These are phyloP conservation scores for Hericium rajendrae DNA, from an alignment of 768 basidiomycete species.

Conservation along the genomic window DNA sequence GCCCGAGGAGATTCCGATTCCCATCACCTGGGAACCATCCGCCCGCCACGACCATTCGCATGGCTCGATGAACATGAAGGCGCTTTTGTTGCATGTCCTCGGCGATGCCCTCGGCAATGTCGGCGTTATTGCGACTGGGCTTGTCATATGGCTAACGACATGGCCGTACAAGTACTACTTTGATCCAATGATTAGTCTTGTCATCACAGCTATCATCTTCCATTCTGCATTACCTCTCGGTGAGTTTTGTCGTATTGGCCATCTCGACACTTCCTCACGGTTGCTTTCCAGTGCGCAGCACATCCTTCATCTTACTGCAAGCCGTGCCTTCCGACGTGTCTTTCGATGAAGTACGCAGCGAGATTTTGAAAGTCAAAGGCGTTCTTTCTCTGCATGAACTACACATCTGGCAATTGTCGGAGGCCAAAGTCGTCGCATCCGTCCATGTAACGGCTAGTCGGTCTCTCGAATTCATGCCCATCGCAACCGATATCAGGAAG, in stretches of 20 bases:
- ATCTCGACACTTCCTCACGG: constrained; percentile 6
- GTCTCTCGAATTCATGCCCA: constrained; percentile 83
- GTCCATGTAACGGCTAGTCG: constrained; percentile 87
- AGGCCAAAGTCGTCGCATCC: constrained; percentile 88
- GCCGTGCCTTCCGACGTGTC: constrained; percentile 87
- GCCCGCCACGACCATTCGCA: constrained; percentile 32
- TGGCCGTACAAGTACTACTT: constrained; percentile 86
- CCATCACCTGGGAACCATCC: constrained; percentile 10
- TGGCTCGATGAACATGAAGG: constrained; percentile 98
- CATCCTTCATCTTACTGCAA: constrained; percentile 91
- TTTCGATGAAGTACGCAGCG: constrained; percentile 76
- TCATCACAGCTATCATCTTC: constrained; percentile 96
- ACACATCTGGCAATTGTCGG: constrained; percentile 96
- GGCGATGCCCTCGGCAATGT: constrained; percentile 98
- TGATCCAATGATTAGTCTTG: constrained; percentile 86
- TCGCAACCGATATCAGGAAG: constrained; percentile 76
- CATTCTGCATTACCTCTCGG: constrained; percentile 89
- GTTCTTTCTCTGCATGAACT: constrained; percentile 87
- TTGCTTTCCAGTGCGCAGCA: constrained; percentile 55
- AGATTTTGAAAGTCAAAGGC: constrained; percentile 75
- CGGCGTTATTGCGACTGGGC: constrained; percentile 91
- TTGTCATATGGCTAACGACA: constrained; percentile 84
- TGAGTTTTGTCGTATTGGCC: constrained; percentile 22
- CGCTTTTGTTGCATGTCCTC: constrained; percentile 85
- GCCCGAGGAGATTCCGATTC: not conserved